Conservation (phyloP, 2,329 filamentous ascomycete species). For the Xylaria sp. region DNA sequence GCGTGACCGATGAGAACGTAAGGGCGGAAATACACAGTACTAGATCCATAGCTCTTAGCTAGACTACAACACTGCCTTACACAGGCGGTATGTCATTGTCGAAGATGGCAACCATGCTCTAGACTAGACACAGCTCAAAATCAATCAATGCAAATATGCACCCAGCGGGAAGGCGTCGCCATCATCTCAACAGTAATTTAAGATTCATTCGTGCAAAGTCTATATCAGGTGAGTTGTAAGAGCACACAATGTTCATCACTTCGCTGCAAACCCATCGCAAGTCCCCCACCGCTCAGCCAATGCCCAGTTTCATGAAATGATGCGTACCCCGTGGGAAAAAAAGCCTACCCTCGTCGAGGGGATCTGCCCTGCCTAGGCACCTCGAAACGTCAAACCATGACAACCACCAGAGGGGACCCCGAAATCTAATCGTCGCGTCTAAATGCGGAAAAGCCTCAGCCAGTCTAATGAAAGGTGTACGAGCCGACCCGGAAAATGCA, state of each 20-base stretch:
- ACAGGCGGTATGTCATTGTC: neutral
- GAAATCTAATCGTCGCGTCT: conserved; percentile 51
- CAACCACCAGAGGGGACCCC: conserved; percentile 43
- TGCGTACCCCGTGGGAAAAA: conserved; percentile 42
- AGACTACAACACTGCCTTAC: neutral
- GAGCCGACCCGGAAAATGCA: conserved; percentile 52
- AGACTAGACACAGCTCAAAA: neutral
- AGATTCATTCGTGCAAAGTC: conserved; percentile 41
- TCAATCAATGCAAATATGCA: neutral
- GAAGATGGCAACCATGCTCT: neutral
- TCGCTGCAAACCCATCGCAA: conserved; percentile 40
- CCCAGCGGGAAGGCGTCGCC: neutral
- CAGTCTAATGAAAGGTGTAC: conserved; percentile 49
- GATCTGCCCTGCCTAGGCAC: conserved; percentile 37
- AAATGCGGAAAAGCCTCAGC: conserved; percentile 50
- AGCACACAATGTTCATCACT: conserved; percentile 40
- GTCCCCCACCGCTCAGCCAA: conserved; percentile 41
- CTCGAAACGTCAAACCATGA: conserved; percentile 48
- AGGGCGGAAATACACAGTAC: neutral
- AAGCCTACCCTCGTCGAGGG: conserved; percentile 38
- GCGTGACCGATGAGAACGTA: no score
- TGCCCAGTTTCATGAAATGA: conserved; percentile 46
- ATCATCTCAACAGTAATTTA: conserved; percentile 25
- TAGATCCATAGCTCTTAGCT: neutral
- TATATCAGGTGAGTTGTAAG: conserved; percentile 39